Evolutionary conservation across 2,329 filamentous ascomycete species (phyloP), one percentile per base, ranked within the genome.

Genomic region (Xylariaceae sp.): DNA sequence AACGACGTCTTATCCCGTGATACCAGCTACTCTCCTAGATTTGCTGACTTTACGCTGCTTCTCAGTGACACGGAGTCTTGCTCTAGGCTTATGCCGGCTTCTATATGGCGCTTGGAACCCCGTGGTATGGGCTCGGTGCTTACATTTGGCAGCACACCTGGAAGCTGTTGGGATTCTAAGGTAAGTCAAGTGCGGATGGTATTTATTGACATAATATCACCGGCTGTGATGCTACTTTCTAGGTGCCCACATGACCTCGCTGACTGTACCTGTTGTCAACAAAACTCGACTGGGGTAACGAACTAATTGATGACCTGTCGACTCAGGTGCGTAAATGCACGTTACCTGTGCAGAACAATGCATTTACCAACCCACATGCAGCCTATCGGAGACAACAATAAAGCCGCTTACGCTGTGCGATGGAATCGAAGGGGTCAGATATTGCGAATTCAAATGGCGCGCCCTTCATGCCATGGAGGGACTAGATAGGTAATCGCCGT

Each of bases 1-100:
- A 52, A 29, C 20, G 60, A 60, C 2, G n/a, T n/a, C n/a, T 58
- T 63, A 42, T 64, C 60, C 4, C 42, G 29, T 2, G 63, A 60
- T 37, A 49, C 64, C 43, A 63, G 62, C 21, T 62, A 66, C 51
- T 56, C 54, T 37, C 60, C 58, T 5, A 60, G 62, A 14, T 66
- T 60, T 29, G 60, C 62, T 1, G 63, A 66, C 37, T 42, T 57
- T 10, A 56, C 60, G n/a, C 14, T 65, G 18, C 60, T 56, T 2
- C n/a, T 63, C 4, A 55, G 63, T 6, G 56, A 66, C 19, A 55
- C 56, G 4, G 18, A 37, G 4, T 64, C 62, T 42, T 32, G 21
- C 16, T 62, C 61, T 10, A 55, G 48, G 32, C 26, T 58, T 40
- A 64, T 64, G 7, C 64, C 59, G 1, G 57, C 62, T 3, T 52